Base-by-base conservation (phyloP, 2,329 filamentous ascomycete genomes). In the Pseudopyrenochaeta lycopersici region DNA sequence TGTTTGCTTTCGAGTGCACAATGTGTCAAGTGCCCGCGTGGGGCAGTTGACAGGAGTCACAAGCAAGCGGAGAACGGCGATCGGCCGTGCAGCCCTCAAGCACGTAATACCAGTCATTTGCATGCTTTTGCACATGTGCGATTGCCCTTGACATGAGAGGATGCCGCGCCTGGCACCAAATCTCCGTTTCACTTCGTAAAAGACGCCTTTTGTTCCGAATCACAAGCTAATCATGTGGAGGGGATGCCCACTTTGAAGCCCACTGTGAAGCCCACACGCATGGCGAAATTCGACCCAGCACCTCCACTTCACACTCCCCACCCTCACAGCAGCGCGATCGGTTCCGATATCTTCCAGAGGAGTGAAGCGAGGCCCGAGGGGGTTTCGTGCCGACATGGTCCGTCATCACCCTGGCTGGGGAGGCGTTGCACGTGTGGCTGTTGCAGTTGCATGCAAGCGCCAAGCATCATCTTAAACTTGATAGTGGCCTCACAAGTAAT, bases 11-110 rank as follows among this genome's bases (percentile, higher is more conserved):
- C 23, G 9, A 27, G 9, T 27, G 23, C 17, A 23, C 2, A 5
- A 27, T 21, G 20, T 48, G 46, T 35, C 46, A 48, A n/a, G 21
- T 48, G 46, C 46, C 46, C 46, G 43, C 46, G 31, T 39, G 46
- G 46, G 46, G 31, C 38, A 36, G 31, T 7, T 29, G 12, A n/a
- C 9, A 18, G 14, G 27, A 48, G 46, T 43, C 38, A 43, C 46
- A 35, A 39, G 35, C 35, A 38, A 38, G 14, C 36, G 36, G 32
- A 36, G 32, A 18, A 17, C 32, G n/a, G 31, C 44, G 40, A 27
- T 20, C 23, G 17, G 23, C 40, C 23, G 38, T 42, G 29, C 15
- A 33, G 18, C 42, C 30, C 17, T 21, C 32, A 23, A 38, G 43
- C 32, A 46, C 18, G 14, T 12, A 29, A 14, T 17, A 27, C 32